phyloP scores from a whole-genome alignment of 129 eudicot species.

The Apium graveolens region DNA sequence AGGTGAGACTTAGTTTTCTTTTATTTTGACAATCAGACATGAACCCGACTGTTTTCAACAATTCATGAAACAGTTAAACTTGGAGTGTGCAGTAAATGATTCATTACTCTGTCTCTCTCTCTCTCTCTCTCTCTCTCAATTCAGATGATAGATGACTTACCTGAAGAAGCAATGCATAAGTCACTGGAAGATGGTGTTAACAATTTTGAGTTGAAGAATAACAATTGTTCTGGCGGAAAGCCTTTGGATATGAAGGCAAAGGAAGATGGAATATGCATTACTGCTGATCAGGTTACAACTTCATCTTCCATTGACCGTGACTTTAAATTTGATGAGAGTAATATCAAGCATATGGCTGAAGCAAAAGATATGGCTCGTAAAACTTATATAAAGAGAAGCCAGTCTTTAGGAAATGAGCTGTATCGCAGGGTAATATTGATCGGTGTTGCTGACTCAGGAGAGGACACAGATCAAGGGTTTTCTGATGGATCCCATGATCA shows the following conservation, averaged over 20 bases:
- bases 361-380: constrained; percentile 23
- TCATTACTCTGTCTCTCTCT: constrained; percentile 18
- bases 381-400: constrained; percentile 8
- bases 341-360: constrained; percentile 34
- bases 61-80: neutral
- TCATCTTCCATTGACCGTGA: constrained; percentile 43
- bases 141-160: constrained; percentile 60
- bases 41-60: neutral
- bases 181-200: constrained; percentile 45
- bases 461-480: constrained; percentile 33
- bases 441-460: constrained; percentile 33
- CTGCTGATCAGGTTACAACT: constrained; percentile 25
- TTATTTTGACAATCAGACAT: neutral
- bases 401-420: constrained; percentile 62
- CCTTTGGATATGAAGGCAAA: constrained; percentile 12
- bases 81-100: neutral
- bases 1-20: constrained; percentile 39
- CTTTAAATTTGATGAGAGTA: constrained; percentile 57
- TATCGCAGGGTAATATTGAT: constrained; percentile 40
- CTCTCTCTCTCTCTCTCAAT: constrained; percentile 9
- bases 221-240: constrained; percentile 11
- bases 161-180: constrained; percentile 73
- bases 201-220: constrained; percentile 20
- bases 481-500: constrained; percentile 36
- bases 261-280: constrained; percentile 11